Base-by-base conservation (phyloP, 352 stramenopile species). In the Pseudoperonospora humuli region DNA sequence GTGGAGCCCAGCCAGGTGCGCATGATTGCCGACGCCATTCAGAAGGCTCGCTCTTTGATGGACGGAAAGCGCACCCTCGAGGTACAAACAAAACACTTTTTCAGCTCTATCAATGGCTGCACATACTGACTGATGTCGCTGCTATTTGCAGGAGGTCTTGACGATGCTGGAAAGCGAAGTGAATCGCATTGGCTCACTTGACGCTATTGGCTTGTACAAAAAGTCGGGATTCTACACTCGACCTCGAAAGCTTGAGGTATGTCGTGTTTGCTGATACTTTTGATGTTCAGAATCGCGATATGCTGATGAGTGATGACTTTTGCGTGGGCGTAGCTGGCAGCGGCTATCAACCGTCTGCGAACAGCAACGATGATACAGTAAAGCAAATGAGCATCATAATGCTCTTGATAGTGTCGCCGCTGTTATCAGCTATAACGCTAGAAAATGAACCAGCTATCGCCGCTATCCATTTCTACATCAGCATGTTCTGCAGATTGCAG, bases 1-100 rank as follows among this genome's bases (percentile, higher is more conserved):
- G 85, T 96, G 2, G 87, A 96, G 48, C 49, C 71, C 1, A 90
- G 81, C 26, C 86, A 96, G 76, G 76, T 91, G 15, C 77, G 79
- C 3, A 70, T 80, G 1, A 93, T 94, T 40, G 75, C 77, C 0
- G 75, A 93, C 31, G 64, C 61, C 19, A 72, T 93, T 33, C 39
- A 78, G 21, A 77, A 79, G 29, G 37, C 57, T 15, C 58, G 67
- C 0, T 66, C 42, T 6, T 73, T 67, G 19, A 88, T 88, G 73
- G 65, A 88, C 21, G 74, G 68, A 29, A 80, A 76, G 29, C 53
- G 68, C 14, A 79, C 66, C 3, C 50, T 86, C 6, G 55, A 52
- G 32, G 70, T 86, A 45, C 21, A 61, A 34, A 14, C 2, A 39
- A 34, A 3, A 14, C 11, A 3, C 2, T 40, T 19, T 17, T 15